Evolutionary conservation across 2,329 filamentous ascomycete genomes (phyloP), one percentile per base, ranked within the genome.

Genomic region (Alternaria arbusti): DNA sequence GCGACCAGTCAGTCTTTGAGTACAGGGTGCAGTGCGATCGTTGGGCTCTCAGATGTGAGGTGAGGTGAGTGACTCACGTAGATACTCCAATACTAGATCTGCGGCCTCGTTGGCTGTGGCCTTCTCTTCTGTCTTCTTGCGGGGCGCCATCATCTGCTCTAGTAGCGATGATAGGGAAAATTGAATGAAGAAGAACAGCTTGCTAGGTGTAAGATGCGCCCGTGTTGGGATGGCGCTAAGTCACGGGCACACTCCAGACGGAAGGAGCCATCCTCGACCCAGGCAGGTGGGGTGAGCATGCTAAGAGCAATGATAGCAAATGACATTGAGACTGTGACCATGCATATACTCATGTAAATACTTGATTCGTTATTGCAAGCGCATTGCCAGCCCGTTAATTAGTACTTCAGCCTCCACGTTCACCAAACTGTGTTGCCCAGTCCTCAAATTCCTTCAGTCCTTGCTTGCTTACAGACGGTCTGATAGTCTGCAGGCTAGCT

Each of bases 341-440:
- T 23, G 3, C 10, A 26, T n/a, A 25, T n/a, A 26, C 23, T 46
- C 3, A 6, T 25, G 23, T 54, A 26, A 3, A 43, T 43, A 8
- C 32, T 45, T 26, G 23, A 25, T 23, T 52, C n/a, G 20, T 46
- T 26, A 17, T 15, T 5, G n/a, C 25, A 40, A 8, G 40, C 45
- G 46, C 26, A 51, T 8, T 56, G 43, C 23, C 40, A 58, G 49
- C 20, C 26, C 36, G 5, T 17, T 13, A 15, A 17, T n/a, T 25
- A 28, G 30, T 56, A 22, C 17, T 46, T 73, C 61, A 97, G 20
- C 93, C 93, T 36, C 94, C 95, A 44, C 95, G 84, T 81, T 99
- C 96, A 49, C 96, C 96, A 84, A 96, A 99, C 78, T 97, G 91
- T 76, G 80, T 89, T 3, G 96, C 94, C 96, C 96, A 99, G 67